Conservation (phyloP, 768 basidiomycete species). For the Trametopsis cervina region DNA sequence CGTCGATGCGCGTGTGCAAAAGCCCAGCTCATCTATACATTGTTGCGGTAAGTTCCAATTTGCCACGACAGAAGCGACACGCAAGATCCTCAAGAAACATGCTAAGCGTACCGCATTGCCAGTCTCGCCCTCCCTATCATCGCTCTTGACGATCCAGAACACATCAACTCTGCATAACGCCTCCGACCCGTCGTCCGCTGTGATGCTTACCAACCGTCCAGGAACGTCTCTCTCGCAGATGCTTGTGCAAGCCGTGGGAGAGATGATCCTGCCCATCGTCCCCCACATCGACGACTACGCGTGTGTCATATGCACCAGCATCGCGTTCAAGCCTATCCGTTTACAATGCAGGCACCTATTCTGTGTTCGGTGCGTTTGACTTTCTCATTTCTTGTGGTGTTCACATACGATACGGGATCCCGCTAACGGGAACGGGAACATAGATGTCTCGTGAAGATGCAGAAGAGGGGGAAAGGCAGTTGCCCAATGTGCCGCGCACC, state of each 20-base stretch:
- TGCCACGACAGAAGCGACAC: constrained; percentile 82
- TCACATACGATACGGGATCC: neutral
- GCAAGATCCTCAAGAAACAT: constrained; percentile 94
- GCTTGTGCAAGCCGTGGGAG: constrained; percentile 77
- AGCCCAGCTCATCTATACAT: no score
- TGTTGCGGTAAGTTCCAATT: constrained; percentile 79
- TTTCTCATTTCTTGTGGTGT: neutral
- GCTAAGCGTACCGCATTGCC: constrained; percentile 83
- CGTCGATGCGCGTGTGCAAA: neutral
- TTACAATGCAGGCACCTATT: constrained; percentile 76
- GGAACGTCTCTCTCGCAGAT: constrained; percentile 45
- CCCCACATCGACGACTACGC: constrained; percentile 79
- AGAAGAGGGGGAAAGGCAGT: constrained; percentile 63
- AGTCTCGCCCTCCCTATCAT: constrained; percentile 33
- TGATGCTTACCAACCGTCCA: constrained; percentile 3
- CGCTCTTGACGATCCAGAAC: constrained; percentile 9
- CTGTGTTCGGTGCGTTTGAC: constrained; percentile 46
- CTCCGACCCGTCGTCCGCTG: neutral
- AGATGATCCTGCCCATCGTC: constrained; percentile 73
- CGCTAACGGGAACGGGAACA: neutral
- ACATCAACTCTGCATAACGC: neutral
- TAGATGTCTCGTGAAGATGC: constrained; percentile 83
- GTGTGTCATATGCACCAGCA: constrained; percentile 81
- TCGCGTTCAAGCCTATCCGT: constrained; percentile 91
- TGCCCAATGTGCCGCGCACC: constrained; percentile 85